Base-by-base conservation (phyloP, 73 alveolate species). In the Paramecium octaurelia region DNA sequence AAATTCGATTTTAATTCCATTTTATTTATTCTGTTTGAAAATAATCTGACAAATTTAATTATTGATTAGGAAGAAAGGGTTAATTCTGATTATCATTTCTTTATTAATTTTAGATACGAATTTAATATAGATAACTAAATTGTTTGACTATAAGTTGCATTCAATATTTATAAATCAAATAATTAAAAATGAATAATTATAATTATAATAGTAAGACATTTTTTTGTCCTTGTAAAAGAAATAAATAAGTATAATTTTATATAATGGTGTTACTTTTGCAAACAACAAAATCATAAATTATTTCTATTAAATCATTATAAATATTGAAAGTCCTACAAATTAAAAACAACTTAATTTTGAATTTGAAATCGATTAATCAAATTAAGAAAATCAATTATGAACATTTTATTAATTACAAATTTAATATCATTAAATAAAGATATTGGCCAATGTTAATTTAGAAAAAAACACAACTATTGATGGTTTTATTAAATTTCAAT, bases 1-100 rank as follows among this genome's bases (percentile, higher is more conserved):
- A 75, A 36, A 38, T 75, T 75, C 12, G 88, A 75, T 75, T 75
- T 36, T 38, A 75, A 12, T 38, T 75, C 88, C 88, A 75, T 75
- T 75, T 12, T 31, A 64, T 35, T 75, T 75, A 42, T 12, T 75
- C 18, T 8, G 43, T 75, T 42, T 75, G 69, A 54, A 54, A 54
- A 54, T 18, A 54, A 54, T 18, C 69, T n/a, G 14, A 23, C 69
- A 54, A 16, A 54, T 54, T 54, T n/a, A 54, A 18, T 18, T 54
- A 54, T 54, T 54, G 6, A 54, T n/a, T 54, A 16, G 21, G 29
- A 54, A 54, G 69, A 54, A 20, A 54, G 4, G 21, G 14, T 18
- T 54, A 16, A 54, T 18, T n/a, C 31, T 18, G 12, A 16, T n/a
- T n/a, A 20, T 54, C 35, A 54, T n/a, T 16, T 16, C 23, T 1